Percentiles rank a stretch among this genome's conserved stretches.
Evolutionary conservation across 129 eudicot genomes (phyloP).

Genomic region (Chrysanthemum lavandulifolium): DNA sequence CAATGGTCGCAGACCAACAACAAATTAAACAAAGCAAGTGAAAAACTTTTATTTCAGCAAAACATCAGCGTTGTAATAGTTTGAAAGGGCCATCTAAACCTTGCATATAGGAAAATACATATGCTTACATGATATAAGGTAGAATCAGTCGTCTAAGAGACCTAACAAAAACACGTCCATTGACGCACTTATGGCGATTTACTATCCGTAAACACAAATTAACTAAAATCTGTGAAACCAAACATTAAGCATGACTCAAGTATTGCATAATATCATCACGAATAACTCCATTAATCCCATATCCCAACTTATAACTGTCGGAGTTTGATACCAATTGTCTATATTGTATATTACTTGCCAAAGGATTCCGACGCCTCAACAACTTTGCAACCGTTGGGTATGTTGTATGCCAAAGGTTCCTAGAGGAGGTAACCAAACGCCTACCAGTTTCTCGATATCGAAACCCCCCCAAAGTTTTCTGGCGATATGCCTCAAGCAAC

Average conservation of each 20-base stretch:
- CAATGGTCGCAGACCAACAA: neutral
- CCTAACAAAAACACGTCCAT: neutral
- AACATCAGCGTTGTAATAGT: neutral
- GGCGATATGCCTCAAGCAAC: conserved; percentile 30
- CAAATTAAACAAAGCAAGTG: neutral
- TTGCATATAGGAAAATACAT: neutral
- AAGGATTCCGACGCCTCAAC: conserved; percentile 41
- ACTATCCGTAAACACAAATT: neutral
- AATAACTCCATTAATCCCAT: conserved; percentile 44
- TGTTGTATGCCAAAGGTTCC: conserved; percentile 43
- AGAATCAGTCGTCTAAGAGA: neutral
- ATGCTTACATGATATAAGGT: neutral
- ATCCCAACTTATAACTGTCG: conserved; percentile 21
- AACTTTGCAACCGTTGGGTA: conserved; percentile 57
- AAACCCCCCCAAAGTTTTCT: conserved; percentile 24
- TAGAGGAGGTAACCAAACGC: conserved; percentile 50
- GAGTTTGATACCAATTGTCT: conserved; percentile 34
- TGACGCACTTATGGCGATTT: no score
- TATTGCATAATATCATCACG: conserved; percentile 68
- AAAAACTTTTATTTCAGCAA: neutral
- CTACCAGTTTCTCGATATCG: conserved; percentile 44
- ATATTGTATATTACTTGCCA: conserved; percentile 41
- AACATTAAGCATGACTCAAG: conserved; percentile 34
- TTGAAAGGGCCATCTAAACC: neutral
- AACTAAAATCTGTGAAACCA: neutral